phyloP scores from a whole-genome alignment of 805 yeast genomes.

The Maudiozyma saulgeensis region DNA sequence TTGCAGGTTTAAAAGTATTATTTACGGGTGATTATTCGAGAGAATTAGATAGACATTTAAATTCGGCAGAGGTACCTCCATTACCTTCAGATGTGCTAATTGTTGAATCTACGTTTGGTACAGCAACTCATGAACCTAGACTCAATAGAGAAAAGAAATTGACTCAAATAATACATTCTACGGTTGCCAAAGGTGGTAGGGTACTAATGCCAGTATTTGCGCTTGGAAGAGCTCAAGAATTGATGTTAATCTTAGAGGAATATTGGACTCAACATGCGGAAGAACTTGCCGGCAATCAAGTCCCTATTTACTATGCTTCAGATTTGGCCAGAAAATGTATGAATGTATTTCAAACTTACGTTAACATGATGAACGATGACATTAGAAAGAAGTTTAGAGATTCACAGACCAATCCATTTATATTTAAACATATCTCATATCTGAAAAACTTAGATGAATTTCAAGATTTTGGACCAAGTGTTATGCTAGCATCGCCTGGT shows the following conservation, averaged over 20 bases:
- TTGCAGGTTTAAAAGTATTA: constrained; percentile 79
- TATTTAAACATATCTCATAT: constrained; percentile 75
- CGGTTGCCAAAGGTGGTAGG: constrained; percentile 81
- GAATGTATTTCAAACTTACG: constrained; percentile 94
- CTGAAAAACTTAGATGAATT: constrained; percentile 71
- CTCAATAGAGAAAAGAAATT: constrained; percentile 73
- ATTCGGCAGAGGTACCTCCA: constrained; percentile 90
- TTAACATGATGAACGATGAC: constrained; percentile 93
- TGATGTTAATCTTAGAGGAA: constrained; percentile 81
- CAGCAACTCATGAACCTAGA: constrained; percentile 92
- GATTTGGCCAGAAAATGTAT: constrained; percentile 89
- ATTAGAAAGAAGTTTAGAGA: constrained; percentile 69
- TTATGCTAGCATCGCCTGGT: constrained; percentile 94
- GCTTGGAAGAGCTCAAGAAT: constrained; percentile 92
- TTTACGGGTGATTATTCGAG: constrained; percentile 97
- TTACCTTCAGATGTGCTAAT: constrained; percentile 78
- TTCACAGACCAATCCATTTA: constrained; percentile 80
- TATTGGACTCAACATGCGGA: constrained; percentile 86
- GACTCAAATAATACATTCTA: constrained; percentile 73
- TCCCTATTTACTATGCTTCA: constrained; percentile 85
- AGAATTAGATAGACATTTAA: constrained; percentile 90
- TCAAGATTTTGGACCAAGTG: constrained; percentile 93
- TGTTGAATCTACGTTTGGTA: constrained; percentile 94
- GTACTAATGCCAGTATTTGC: constrained; percentile 92
- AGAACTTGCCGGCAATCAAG: constrained; percentile 47